A percentile compares a stretch with the other conserved stretches of the same genome.
These are phyloP conservation scores for Metschnikowia colocasiae DNA, from an alignment of 805 yeast genomes.

Conservation along the genomic window DNA sequence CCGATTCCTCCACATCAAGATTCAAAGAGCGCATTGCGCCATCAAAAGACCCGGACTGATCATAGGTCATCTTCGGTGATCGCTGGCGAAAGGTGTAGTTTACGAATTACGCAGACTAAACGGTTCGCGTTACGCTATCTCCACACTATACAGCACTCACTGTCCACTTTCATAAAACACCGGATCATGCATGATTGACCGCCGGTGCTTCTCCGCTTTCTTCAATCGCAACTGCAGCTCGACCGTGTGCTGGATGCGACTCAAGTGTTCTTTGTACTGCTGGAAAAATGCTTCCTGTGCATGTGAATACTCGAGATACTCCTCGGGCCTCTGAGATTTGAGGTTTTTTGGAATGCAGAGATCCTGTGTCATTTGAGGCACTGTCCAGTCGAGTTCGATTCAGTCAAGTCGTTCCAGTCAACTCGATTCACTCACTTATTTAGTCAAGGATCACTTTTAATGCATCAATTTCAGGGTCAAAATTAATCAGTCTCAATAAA, in stretches of 20 bases:
- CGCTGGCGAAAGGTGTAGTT: not conserved
- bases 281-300: not conserved
- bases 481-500: too few relatives aligned
- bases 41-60: constrained; percentile 7
- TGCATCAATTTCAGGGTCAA: too few relatives aligned
- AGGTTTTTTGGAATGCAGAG: not conserved
- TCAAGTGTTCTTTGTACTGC: not conserved
- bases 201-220: not conserved
- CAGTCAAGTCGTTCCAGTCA: too few relatives aligned
- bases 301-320: not conserved
- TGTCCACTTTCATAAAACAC: not conserved
- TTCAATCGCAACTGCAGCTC: not conserved
- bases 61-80: constrained; percentile 4
- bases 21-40: constrained; percentile 18
- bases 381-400: too few relatives aligned
- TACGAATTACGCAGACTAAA: not conserved
- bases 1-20: constrained; percentile 10
- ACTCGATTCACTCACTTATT: too few relatives aligned
- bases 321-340: not conserved
- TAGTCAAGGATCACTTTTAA: too few relatives aligned
- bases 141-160: not conserved
- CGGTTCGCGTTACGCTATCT: not conserved
- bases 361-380: not conserved
- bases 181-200: not conserved
- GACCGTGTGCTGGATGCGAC: not conserved